Evolutionary conservation across 1,139 yeast genomes (phyloP), one percentile per base, ranked within the genome.

Genomic region (Hyphopichia khmerensis): DNA sequence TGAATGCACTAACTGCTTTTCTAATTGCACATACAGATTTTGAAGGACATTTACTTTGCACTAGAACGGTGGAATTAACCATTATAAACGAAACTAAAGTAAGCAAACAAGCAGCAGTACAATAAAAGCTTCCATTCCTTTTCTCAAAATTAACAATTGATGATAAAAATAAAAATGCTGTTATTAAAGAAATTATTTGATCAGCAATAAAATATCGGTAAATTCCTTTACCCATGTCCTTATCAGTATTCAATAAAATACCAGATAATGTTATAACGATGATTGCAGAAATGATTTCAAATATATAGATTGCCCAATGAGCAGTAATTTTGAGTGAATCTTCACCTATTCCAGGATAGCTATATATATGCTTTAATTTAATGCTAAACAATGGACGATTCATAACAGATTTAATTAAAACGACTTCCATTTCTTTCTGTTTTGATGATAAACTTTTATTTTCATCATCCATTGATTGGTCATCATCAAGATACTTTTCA

Each of bases 121-220:
- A 69, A 48, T 72, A 72, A 45, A 72, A 70, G 38, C 72, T 67
- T 2, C 78, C 77, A 46, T 71, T 71, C 44, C 75, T 49, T 45
- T 56, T 62, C 44, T 72, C 77, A 43, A 69, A 72, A 43, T 67
- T 68, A 40, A 73, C 60, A 9, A 69, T 47, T 8, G 60, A 62
- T 11, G 64, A 57, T 30, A 72, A 57, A 46, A 73, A 71, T 24
- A 71, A 50, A 5, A 70, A 39, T 3, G 76, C 59, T 4, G 70
- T 63, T 1, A 60, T 56, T 4, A 69, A 48, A 2, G 75, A 62
- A 23, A 72, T 57, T 3, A 64, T 53, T 5, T 68, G 66, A 44
- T 67, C 69, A 1, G 76, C 75, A 21, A 73, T 62, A 42, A 72
- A 62, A 45, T 65, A 73, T 36, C 65, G 51, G 53, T 72, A 72